Percentiles rank a stretch among this genome's conserved stretches.
These are phyloP conservation scores for Incumbomyces delicatus DNA, from an alignment of 2,329 filamentous ascomycete genomes.

Conservation along the genomic window DNA sequence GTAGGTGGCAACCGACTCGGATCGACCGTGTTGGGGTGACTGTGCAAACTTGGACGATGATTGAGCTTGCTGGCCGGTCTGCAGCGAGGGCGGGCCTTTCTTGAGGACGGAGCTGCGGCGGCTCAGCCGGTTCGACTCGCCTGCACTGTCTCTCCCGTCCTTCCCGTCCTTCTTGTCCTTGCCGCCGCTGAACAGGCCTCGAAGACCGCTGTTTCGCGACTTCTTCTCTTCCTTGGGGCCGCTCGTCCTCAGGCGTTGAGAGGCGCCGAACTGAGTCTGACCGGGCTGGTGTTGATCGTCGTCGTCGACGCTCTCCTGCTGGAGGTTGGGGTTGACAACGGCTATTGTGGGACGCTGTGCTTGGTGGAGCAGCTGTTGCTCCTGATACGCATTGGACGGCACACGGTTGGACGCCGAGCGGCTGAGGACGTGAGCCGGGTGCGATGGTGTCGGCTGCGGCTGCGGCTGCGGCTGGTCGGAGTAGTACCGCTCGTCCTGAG, in stretches of 20 bases:
- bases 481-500: constrained; percentile 5
- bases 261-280: constrained; percentile 18
- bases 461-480: not conserved
- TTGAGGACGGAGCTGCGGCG: constrained; percentile 18
- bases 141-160: constrained; percentile 15
- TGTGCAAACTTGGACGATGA: constrained; percentile 8
- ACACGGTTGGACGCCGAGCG: constrained; percentile 14
- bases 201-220: constrained; percentile 15
- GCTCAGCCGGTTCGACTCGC: constrained; percentile 13
- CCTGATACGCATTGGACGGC: constrained; percentile 13
- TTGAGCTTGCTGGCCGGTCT: constrained; percentile 12
- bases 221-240: constrained; percentile 7
- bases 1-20: not conserved
- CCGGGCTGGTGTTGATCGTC: constrained; percentile 13
- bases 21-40: not conserved
- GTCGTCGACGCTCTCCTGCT: constrained; percentile 10
- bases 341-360: constrained; percentile 13
- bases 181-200: constrained; percentile 15
- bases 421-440: constrained; percentile 10
- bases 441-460: constrained; percentile 1
- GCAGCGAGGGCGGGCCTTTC: constrained; percentile 14
- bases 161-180: constrained; percentile 16
- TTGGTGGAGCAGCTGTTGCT: constrained; percentile 8
- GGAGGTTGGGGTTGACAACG: constrained; percentile 13
- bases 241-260: constrained; percentile 12